phyloP scores from a whole-genome alignment of 2,329 filamentous ascomycete species.

The Acarospora socialis region DNA sequence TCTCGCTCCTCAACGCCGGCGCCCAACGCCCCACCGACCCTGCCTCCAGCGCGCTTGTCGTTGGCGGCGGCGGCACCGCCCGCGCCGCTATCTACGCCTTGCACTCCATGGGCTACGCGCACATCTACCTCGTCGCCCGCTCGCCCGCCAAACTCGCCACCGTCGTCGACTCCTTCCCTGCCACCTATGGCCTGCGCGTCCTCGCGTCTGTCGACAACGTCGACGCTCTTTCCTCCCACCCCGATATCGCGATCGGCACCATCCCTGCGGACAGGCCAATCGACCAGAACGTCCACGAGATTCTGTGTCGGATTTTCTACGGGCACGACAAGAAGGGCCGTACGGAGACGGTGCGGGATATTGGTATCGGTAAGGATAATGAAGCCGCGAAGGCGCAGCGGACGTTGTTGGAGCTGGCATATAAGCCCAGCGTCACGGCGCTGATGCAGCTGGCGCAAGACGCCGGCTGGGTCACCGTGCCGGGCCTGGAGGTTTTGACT shows the following conservation, averaged over 20 bases:
- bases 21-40: conserved; percentile 31
- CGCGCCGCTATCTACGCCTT: conserved; percentile 84
- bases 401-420: conserved; percentile 87
- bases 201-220: conserved; percentile 41
- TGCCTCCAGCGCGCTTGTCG: conserved; percentile 52
- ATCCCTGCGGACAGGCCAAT: conserved; percentile 82
- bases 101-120: conserved; percentile 65
- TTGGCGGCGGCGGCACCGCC: conserved; percentile 84
- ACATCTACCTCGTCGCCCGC: conserved; percentile 77
- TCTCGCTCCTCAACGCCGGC: conserved; percentile 58
- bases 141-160: conserved; percentile 52
- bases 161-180: conserved; percentile 59
- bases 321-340: conserved; percentile 5
- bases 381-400: conserved; percentile 31
- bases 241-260: conserved; percentile 68
- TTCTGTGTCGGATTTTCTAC: conserved; percentile 38
- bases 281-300: conserved; percentile 52
- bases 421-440: conserved; percentile 71
- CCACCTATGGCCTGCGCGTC: conserved; percentile 54
- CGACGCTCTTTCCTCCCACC: conserved; percentile 37
- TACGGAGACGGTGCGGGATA: conserved; percentile 31
- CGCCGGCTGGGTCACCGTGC: conserved; percentile 67
- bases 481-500: conserved; percentile 76
- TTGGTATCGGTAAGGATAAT: conserved; percentile 20
- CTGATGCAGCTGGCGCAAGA: conserved; percentile 72